These are phyloP conservation scores for Exidia glandulosa DNA, from an alignment of 768 basidiomycete genomes.

Conservation along the genomic window DNA sequence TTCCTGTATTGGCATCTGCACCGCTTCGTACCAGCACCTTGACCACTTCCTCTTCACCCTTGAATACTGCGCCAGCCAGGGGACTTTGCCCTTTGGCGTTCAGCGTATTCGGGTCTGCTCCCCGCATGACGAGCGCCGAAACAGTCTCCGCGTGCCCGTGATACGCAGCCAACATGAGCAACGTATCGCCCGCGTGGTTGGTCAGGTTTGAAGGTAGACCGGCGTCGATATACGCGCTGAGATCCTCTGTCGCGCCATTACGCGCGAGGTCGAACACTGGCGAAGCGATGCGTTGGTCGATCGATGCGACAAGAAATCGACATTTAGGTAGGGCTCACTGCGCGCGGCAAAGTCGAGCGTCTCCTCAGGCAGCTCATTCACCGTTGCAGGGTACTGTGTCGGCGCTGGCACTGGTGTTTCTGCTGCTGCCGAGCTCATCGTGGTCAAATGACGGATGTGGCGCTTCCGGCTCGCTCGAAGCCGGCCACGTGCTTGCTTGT, in stretches of 20 bases:
- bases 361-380: slow-evolving; percentile 20
- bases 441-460: not conserved
- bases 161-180: slow-evolving; percentile 72
- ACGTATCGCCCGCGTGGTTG: slow-evolving; percentile 58
- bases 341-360: slow-evolving; percentile 45
- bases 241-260: slow-evolving; percentile 37
- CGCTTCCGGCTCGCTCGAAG: no score
- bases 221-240: slow-evolving; percentile 51
- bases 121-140: slow-evolving; percentile 39
- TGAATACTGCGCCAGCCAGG: slow-evolving; percentile 70
- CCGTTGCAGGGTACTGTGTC: not conserved
- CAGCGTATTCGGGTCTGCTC: slow-evolving; percentile 54
- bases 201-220: slow-evolving; percentile 65
- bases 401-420: not conserved
- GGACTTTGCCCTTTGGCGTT: slow-evolving; percentile 68
- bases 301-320: not conserved
- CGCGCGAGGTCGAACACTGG: slow-evolving; percentile 62
- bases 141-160: slow-evolving; percentile 49
- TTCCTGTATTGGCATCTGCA: slow-evolving; percentile 56
- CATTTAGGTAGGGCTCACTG: slow-evolving; percentile 15
- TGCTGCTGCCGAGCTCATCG: not conserved
- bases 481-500: no score
- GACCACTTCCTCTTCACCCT: slow-evolving; percentile 54
- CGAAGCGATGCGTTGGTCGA: not conserved
- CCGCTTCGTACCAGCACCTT: slow-evolving; percentile 39